A percentile compares a stretch with the other conserved stretches of the same genome.
Evolutionary conservation across 345 rosid genomes (phyloP).

Genomic region (Bruguiera parviflora): DNA sequence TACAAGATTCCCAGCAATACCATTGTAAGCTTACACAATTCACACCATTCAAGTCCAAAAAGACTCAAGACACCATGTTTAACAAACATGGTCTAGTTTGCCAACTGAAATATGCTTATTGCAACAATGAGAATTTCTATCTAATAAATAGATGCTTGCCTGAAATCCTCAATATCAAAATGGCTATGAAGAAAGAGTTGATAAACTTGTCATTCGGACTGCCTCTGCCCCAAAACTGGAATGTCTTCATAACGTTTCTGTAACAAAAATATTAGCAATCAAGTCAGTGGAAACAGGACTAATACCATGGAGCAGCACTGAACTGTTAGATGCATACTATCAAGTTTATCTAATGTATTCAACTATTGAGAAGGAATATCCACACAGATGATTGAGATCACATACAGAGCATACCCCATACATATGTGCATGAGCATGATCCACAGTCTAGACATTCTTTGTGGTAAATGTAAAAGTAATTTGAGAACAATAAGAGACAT

Average conservation of each 20-base stretch:
- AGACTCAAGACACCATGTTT: slow-evolving; percentile 9
- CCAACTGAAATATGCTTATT: slow-evolving; percentile 25
- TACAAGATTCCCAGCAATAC: neutral
- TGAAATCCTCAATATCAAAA: slow-evolving; percentile 13
- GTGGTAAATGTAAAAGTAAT: too few relatives aligned
- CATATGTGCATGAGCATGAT: neutral
- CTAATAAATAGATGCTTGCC: neutral
- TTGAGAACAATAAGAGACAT: too few relatives aligned
- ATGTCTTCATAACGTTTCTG: slow-evolving; percentile 91
- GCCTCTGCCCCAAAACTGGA: slow-evolving; percentile 87
- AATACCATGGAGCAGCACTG: neutral
- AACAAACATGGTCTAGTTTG: slow-evolving; percentile 3
- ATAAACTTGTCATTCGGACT: slow-evolving; percentile 49
- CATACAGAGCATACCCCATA: neutral
- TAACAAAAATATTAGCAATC: slow-evolving; percentile 10
- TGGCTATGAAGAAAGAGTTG: neutral
- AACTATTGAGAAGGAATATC: neutral
- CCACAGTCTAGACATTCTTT: neutral
- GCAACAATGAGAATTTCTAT: slow-evolving; percentile 11
- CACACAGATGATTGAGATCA: neutral
- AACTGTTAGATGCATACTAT: neutral
- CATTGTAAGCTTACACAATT: neutral
- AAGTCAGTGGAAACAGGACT: slow-evolving; percentile 6
- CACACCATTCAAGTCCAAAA: neutral
- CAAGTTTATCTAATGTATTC: neutral